Base-by-base conservation (phyloP, 164 flowering plant genomes). In the Annona cherimola region DNA sequence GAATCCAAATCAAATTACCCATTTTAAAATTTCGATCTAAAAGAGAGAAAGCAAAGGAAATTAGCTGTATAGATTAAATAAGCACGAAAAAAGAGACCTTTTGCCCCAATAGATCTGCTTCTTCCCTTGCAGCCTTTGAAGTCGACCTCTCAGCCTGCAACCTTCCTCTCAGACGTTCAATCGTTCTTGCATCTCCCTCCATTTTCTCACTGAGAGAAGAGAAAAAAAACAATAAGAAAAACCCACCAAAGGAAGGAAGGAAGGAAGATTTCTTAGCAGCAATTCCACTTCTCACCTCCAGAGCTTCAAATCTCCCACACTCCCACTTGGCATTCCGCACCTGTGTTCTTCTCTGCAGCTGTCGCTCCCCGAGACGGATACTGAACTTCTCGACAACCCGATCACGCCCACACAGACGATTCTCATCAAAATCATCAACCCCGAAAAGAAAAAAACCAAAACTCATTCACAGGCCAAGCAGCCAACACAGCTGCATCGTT, bases 91-190 rank as follows among this genome's bases (percentile, higher is more conserved):
- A 16, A 75, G 44, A 63, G 45, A 93, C 96, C 93, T 84, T 90
- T 54, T 77, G 84, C 62, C 64, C 85, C 78, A 89, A 63, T 39
- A 76, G 76, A 44, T 88, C 84, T 62, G 88, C 89, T 18, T 86
- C 84, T 63, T 86, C 80, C 73, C 78, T 88, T 16, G 96, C 94
- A 71, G 73, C 70, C 69, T 77, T 93, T 65, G 98, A 86, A 80
- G 88, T 86, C 18, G 76, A 82, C 79, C 96, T 88, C 73, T 93
- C 93, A 40, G 98, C 94, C 70, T 84, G 84, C 75, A 93, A 79
- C 81, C 98, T 88, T 76, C 92, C 93, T 76, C 96, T 89, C 59
- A 93, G 81, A 79, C 90, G 86, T 76, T 90, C 96, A 40, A 93
- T 55, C 8, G 93, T 91, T 44, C 69, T 40, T 66, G 54, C 50